A percentile compares a stretch with the other conserved stretches of the same genome.
Conservation (phyloP, 768 basidiomycete species). For the Leccinum longicurvipes region DNA sequence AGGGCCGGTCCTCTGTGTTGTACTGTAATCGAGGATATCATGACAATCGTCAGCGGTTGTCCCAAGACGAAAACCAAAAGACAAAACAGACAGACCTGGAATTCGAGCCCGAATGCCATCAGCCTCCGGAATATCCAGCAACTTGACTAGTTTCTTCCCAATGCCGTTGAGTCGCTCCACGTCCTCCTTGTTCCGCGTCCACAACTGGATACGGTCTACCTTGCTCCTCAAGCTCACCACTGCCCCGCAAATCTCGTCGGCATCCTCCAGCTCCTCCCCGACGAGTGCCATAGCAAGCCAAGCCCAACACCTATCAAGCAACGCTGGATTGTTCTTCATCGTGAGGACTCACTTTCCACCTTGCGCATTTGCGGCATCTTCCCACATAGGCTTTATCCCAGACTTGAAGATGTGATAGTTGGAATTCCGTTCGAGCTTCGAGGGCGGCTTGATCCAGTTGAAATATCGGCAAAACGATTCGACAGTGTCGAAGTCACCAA, state of each 20-base stretch:
- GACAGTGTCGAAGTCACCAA: constrained; percentile 89
- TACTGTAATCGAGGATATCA: constrained; percentile 42
- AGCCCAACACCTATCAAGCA: constrained; percentile 86
- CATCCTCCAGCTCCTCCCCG: constrained; percentile 58
- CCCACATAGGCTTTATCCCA: constrained; percentile 97
- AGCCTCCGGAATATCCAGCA: constrained; percentile 79
- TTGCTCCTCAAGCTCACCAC: constrained; percentile 86
- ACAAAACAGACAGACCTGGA: constrained; percentile 65
- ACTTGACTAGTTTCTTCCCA: constrained; percentile 77
- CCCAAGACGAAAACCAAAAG: neutral
- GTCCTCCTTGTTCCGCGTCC: constrained; percentile 85
- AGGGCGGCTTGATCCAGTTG: constrained; percentile 93
- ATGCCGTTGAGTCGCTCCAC: constrained; percentile 81
- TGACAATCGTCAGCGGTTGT: neutral
- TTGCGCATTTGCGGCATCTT: constrained; percentile 85
- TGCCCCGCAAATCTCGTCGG: constrained; percentile 76
- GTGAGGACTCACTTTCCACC: constrained; percentile 96
- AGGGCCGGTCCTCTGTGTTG: constrained; percentile 84
- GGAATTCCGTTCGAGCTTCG: constrained; percentile 81
- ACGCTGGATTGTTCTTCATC: constrained; percentile 76
- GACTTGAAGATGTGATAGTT: constrained; percentile 96
- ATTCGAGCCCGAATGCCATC: constrained; percentile 86
- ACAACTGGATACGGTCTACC: constrained; percentile 88
- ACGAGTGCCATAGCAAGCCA: constrained; percentile 92
- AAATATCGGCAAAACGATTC: constrained; percentile 89